phyloP scores from a whole-genome alignment of 257 asterid species.

The Ballota nigra region DNA sequence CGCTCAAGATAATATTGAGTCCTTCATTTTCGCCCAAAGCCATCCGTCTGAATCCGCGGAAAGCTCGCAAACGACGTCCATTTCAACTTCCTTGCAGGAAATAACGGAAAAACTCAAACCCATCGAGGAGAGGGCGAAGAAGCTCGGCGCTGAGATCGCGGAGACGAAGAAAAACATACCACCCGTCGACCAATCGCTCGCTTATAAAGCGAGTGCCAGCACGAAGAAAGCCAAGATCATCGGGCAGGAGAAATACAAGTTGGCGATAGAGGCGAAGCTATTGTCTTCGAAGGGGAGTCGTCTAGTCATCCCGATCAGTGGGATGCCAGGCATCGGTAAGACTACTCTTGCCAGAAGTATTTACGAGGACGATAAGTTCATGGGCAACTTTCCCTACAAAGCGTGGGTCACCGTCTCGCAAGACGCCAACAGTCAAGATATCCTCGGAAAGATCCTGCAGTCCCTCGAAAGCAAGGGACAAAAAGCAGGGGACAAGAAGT shows the following conservation, averaged over 20 bases:
- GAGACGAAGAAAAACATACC: background rate
- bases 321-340: constrained; percentile 41
- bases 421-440: constrained; percentile 17
- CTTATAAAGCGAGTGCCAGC: background rate
- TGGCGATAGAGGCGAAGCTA: background rate
- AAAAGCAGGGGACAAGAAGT: constrained; percentile 9
- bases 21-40: constrained; percentile 5
- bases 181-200: background rate
- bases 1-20: constrained; percentile 27
- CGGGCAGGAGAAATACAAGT: constrained; percentile 8
- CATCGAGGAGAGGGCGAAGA: no score
- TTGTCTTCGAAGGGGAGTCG: background rate
- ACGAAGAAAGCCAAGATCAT: background rate
- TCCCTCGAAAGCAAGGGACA: constrained; percentile 20
- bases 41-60: background rate
- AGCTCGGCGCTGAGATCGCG: no score
- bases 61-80: background rate
- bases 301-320: constrained; percentile 21
- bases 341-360: constrained; percentile 38
- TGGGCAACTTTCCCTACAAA: constrained; percentile 11
- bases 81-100: background rate
- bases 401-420: constrained; percentile 40
- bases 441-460: constrained; percentile 15
- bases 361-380: constrained; percentile 14
- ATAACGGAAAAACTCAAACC: background rate